phyloP scores from a whole-genome alignment of 129 eudicot species.

The Artemisia annua region DNA sequence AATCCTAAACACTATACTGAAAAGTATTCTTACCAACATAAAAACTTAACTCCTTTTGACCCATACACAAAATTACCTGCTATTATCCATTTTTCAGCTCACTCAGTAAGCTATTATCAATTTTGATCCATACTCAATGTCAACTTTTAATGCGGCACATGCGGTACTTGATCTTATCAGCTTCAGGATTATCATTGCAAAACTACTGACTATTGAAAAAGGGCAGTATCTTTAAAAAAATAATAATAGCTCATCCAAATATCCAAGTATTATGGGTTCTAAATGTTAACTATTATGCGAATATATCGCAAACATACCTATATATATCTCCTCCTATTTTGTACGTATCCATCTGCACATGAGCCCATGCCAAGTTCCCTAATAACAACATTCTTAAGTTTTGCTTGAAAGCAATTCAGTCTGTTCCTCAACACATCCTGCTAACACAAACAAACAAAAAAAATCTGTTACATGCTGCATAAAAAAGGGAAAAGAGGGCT shows the following conservation, averaged over 20 bases:
- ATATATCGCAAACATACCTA: slow-evolving; percentile 36
- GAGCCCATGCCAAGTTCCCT: slow-evolving; percentile 91
- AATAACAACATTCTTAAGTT: slow-evolving; percentile 59
- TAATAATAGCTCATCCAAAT: not conserved
- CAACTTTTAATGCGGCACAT: too few species aligned
- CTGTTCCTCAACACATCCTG: slow-evolving; percentile 76
- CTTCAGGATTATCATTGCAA: too few species aligned
- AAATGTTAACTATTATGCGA: not conserved
- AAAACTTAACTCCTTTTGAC: too few species aligned
- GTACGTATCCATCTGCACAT: slow-evolving; percentile 62
- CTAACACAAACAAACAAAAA: slow-evolving; percentile 19
- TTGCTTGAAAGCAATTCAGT: slow-evolving; percentile 53
- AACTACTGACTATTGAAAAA: too few species aligned
- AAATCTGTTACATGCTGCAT: not conserved
- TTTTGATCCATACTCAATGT: too few species aligned
- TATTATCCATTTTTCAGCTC: too few species aligned
- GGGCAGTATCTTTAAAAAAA: not conserved
- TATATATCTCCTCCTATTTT: slow-evolving; percentile 71
- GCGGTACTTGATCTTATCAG: too few species aligned
- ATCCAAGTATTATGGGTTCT: not conserved
- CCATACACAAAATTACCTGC: too few species aligned
- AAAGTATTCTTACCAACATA: too few species aligned
- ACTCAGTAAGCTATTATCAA: too few species aligned
- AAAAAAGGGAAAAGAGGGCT: not conserved
- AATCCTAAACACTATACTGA: too few species aligned